phyloP scores from a whole-genome alignment of 2,329 filamentous ascomycete genomes.

The Seiridium cupressi region DNA sequence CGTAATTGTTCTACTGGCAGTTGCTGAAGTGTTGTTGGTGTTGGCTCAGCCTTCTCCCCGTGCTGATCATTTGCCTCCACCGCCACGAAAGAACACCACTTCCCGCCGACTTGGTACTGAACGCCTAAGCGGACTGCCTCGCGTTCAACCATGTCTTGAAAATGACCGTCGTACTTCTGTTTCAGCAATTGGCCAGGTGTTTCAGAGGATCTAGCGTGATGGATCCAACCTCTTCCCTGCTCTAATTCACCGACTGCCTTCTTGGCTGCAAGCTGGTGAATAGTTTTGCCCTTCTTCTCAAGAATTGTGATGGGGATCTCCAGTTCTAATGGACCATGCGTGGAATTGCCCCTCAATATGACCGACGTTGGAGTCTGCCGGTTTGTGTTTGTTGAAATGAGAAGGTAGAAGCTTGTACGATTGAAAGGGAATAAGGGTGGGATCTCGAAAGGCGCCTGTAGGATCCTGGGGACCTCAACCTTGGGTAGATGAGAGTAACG shows the following conservation, averaged over 20 bases:
- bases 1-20: too few relatives aligned
- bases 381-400: slow-evolving; percentile 52
- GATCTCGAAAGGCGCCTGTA: slow-evolving; percentile 64
- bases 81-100: slow-evolving; percentile 73
- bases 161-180: slow-evolving; percentile 45
- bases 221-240: slow-evolving; percentile 66
- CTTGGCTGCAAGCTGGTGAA: slow-evolving; percentile 70
- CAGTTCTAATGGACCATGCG: slow-evolving; percentile 58
- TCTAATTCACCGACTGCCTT: slow-evolving; percentile 69
- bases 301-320: slow-evolving; percentile 60
- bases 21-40: too few relatives aligned
- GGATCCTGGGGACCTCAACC: slow-evolving; percentile 50
- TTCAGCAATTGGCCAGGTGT: slow-evolving; percentile 40
- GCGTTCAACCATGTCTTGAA: slow-evolving; percentile 59
- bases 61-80: slow-evolving; percentile 41
- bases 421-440: slow-evolving; percentile 66
- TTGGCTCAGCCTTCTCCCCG: too few relatives aligned
- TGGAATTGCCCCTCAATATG: slow-evolving; percentile 54
- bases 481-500: slow-evolving; percentile 51
- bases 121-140: slow-evolving; percentile 67
- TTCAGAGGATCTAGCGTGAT: slow-evolving; percentile 42
- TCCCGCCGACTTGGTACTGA: slow-evolving; percentile 64
- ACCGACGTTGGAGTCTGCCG: slow-evolving; percentile 51
- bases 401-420: slow-evolving; percentile 63
- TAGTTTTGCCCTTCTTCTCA: slow-evolving; percentile 45